Evolutionary conservation across 208 protist species (phyloP), one percentile per base, ranked within the genome.

Genomic region (Tetramitus jugosus): DNA sequence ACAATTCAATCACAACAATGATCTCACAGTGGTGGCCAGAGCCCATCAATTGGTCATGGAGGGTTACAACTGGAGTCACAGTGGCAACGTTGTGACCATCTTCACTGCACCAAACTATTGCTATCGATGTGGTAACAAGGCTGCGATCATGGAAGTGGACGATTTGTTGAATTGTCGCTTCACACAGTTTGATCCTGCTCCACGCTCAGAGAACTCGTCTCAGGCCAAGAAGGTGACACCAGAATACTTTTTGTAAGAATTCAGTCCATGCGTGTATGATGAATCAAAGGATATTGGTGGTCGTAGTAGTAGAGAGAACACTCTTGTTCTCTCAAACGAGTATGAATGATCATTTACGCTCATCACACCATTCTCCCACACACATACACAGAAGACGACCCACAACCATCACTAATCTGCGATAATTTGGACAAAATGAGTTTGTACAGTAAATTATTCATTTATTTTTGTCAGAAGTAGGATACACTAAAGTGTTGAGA

Each of bases 41-140:
- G 95, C 96, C 2, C 96, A 98, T 82, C 96, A 98, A 86, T 86
- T 98, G 0, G 94, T 98, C 7, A 95, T 96, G 89, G 96, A 98
- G 42, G 97, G 97, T 7, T 99, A 99, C 88, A 97, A 96, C 72
- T 99, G 96, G 94, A 91, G 87, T 42, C 97, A 99, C 79, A 91
- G 97, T 79, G 87, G 96, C 35, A 93, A 96, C 78, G 91, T 99
- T 0, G 96, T 99, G 26, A 99, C 98, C 20, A 94, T 99, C 78
- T 99, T 99, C 86, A 93, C 86, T 45, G 97, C 97, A 0, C 97
- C 97, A 10, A 99, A 99, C 87, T 99, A 99, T 84, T 99, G 97
- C 89, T 99, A 99, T 83, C 90, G 96, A 76, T 99, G 97, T 81
- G 95, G 95, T 42, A 98, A 98, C 83, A 75, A 83, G 35, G 95